Evolutionary conservation across 2,329 filamentous ascomycete genomes (phyloP), one percentile per base, ranked within the genome.

Genomic region (Phaeomoniella chlamydospora): DNA sequence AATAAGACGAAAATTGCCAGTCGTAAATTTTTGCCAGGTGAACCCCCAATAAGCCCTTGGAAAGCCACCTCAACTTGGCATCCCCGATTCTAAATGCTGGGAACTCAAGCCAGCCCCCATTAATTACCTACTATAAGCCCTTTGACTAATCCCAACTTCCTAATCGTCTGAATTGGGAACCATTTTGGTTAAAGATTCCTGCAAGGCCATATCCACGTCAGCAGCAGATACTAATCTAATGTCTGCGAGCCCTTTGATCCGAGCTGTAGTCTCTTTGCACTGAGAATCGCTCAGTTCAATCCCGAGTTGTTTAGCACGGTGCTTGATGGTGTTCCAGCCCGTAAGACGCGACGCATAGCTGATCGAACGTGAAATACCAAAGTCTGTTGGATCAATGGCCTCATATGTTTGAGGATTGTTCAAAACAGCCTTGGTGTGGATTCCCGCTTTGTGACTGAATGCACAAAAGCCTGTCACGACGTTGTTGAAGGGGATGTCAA

Each of bases 271-370:
- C 51, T 76, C 66, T 72, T 88, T 86, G 67, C 77, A 73, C 56
- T 86, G 74, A 5, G 70, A 71, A 49, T 87, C 81, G 5, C 75
- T 82, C 77, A 86, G 78, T 37, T 68, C 61, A 33, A 94, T 67
- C 44, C 82, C 80, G 38, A 94, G 74, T 62, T 94, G 86, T 50
- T 81, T 75, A 15, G 81, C 80, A 63, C 87, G 76, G 37, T 75
- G 81, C 74, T 94, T 94, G 69, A 94, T 85, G 32, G 87, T 86
- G 55, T 94, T 94, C 87, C 85, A 93, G 50, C 86, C 86, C 3
- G 85, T 93, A 48, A 93, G 58, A 43, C 86, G 69, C 31, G 75
- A 82, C 3, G 81, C 78, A 52, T 92, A 88, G 67, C 88, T 80
- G 41, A 93, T 81, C 53, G 92, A 92, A 59, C 85, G 72, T 33